A percentile compares a stretch with the other conserved stretches of the same genome.
Evolutionary conservation across 305 asterid species (phyloP).

Genomic region (Solanum chacoense): DNA sequence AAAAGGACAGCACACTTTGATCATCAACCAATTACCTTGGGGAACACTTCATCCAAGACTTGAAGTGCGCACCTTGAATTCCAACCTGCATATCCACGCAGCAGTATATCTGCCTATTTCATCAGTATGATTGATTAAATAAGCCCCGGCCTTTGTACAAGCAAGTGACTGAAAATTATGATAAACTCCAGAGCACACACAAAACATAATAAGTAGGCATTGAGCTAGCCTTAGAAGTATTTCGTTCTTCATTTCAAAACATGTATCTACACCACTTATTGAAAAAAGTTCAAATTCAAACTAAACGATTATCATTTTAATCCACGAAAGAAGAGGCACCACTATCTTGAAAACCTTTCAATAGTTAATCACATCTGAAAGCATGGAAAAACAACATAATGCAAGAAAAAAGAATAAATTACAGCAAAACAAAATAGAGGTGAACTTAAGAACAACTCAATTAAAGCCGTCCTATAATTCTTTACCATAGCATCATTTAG

Average conservation of each 20-base stretch:
- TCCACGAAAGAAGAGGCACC: background rate
- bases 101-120: constrained; percentile 59
- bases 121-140: background rate
- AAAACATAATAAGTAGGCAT: background rate
- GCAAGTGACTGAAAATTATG: background rate
- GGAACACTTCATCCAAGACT: constrained; percentile 58
- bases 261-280: background rate
- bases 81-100: constrained; percentile 91
- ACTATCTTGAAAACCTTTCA: background rate
- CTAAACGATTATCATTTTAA: background rate
- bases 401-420: background rate
- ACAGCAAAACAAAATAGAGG: background rate
- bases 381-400: background rate
- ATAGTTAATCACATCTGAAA: background rate
- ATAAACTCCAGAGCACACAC: background rate
- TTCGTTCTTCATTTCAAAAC: background rate
- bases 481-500: background rate
- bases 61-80: constrained; percentile 67
- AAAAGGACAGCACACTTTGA: background rate
- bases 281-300: background rate
- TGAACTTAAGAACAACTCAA: background rate
- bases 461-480: background rate
- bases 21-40: constrained; percentile 39
- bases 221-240: background rate
- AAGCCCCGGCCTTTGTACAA: background rate